Percentiles rank a stretch among this genome's conserved stretches.
phyloP scores from a whole-genome alignment of 2,329 filamentous ascomycete species.

The Beauveria sp. region DNA sequence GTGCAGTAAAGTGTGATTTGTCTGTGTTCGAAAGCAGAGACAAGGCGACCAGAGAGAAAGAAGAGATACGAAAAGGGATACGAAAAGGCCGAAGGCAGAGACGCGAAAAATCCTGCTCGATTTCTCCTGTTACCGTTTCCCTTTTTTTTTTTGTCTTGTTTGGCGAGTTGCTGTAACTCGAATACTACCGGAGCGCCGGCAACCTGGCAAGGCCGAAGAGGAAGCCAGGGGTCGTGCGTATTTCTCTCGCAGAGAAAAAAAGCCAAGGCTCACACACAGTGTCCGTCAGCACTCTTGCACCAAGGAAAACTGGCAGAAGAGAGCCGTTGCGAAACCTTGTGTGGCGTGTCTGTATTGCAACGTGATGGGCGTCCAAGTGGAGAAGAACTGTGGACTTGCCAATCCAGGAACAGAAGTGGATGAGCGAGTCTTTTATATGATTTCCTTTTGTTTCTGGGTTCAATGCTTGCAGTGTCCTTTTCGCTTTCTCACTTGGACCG shows the following conservation, averaged over 20 bases:
- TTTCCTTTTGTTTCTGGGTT: background rate
- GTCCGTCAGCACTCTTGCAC: too few species aligned
- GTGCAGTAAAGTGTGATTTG: too few species aligned
- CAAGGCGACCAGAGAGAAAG: too few species aligned
- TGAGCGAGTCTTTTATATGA: background rate
- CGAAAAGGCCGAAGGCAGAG: too few species aligned
- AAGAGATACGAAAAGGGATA: too few species aligned
- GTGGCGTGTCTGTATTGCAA: background rate
- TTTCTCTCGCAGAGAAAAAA: too few species aligned
- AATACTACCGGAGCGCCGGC: background rate
- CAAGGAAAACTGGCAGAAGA: background rate
- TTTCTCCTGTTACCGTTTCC: background rate
- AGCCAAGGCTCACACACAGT: too few species aligned
- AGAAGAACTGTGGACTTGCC: background rate
- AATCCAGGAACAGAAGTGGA: slow-evolving; percentile 1
- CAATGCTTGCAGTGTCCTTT: background rate
- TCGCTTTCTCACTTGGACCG: too few species aligned
- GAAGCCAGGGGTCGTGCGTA: too few species aligned
- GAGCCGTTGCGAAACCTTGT: background rate
- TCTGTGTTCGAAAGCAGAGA: background rate
- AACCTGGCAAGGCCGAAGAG: too few species aligned
- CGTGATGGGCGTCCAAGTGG: background rate
- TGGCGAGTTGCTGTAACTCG: background rate
- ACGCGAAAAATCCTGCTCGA: too few species aligned
- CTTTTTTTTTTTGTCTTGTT: background rate